phyloP scores from a whole-genome alignment of 352 stramenopile genomes.

The Phytophthora boehmeriae region DNA sequence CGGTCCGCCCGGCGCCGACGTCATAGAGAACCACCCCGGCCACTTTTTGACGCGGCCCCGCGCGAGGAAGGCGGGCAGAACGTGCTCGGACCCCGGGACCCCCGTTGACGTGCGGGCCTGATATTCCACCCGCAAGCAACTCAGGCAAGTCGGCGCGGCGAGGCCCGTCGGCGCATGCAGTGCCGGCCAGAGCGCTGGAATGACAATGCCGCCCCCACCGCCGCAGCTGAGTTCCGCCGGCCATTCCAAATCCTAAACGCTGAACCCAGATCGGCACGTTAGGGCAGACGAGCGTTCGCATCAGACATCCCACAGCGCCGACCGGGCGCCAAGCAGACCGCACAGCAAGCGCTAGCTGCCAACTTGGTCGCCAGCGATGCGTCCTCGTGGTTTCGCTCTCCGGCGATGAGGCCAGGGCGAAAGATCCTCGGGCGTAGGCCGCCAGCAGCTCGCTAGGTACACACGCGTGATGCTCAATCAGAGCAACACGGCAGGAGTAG shows the following conservation, averaged over 20 bases:
- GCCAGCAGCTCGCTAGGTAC: conserved; percentile 2
- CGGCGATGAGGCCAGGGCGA: no score
- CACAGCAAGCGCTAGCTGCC: neutral
- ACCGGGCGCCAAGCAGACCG: neutral
- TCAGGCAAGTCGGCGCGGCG: neutral
- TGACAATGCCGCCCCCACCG: no score
- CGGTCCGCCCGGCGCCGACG: no score
- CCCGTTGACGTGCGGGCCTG: neutral
- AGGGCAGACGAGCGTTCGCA: neutral
- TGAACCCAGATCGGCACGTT: conserved; percentile 2
- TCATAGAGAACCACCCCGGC: no score
- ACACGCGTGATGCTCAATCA: neutral
- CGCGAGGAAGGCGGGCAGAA: neutral
- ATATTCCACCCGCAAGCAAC: conserved; percentile 1
- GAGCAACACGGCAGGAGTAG: neutral
- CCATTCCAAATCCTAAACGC: neutral
- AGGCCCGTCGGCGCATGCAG: neutral
- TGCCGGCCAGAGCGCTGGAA: no score
- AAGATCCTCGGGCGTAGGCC: neutral
- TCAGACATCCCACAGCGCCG: neutral
- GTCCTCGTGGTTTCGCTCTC: neutral
- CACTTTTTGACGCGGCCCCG: neutral
- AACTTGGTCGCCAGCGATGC: neutral
- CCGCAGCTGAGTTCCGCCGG: neutral
- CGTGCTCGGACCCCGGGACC: neutral